phyloP scores from a whole-genome alignment of 345 rosid genomes.

The Brassica napus region DNA sequence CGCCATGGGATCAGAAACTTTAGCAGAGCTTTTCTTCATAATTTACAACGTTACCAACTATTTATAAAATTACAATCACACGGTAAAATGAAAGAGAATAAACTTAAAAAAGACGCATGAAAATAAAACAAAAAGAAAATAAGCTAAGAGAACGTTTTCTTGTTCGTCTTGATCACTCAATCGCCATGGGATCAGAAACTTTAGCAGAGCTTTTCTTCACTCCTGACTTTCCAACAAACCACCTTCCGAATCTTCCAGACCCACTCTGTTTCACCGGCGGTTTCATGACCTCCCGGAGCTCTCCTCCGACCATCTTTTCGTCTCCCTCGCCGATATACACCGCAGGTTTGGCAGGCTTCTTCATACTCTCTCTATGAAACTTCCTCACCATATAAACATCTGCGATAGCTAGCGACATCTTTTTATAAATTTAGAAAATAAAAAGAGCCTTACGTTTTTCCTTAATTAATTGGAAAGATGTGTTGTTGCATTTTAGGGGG shows the following conservation, averaged over 20 bases:
- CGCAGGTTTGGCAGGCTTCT: slow-evolving; percentile 17
- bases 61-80: slow-evolving; percentile 7
- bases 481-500: slow-evolving; percentile 31
- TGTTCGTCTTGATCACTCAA: background rate
- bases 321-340: slow-evolving; percentile 8
- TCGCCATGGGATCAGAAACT: slow-evolving; percentile 39
- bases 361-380: slow-evolving; percentile 37
- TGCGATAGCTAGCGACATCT: slow-evolving; percentile 40
- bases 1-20: slow-evolving; percentile 39
- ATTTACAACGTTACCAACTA: slow-evolving; percentile 22
- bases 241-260: slow-evolving; percentile 28
- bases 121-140: background rate
- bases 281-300: slow-evolving; percentile 2
- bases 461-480: slow-evolving; percentile 16
- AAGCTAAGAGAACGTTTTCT: background rate
- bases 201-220: slow-evolving; percentile 38
- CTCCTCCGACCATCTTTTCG: slow-evolving; percentile 22
- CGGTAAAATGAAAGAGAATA: slow-evolving; percentile 11
- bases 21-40: slow-evolving; percentile 37
- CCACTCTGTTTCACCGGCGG: slow-evolving; percentile 21
- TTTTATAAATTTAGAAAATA: background rate
- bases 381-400: slow-evolving; percentile 36
- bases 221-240: slow-evolving; percentile 24
- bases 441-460: background rate
- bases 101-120: background rate